Conservation (phyloP, 2,329 filamentous ascomycete species). For the Beauveria asiatica region DNA sequence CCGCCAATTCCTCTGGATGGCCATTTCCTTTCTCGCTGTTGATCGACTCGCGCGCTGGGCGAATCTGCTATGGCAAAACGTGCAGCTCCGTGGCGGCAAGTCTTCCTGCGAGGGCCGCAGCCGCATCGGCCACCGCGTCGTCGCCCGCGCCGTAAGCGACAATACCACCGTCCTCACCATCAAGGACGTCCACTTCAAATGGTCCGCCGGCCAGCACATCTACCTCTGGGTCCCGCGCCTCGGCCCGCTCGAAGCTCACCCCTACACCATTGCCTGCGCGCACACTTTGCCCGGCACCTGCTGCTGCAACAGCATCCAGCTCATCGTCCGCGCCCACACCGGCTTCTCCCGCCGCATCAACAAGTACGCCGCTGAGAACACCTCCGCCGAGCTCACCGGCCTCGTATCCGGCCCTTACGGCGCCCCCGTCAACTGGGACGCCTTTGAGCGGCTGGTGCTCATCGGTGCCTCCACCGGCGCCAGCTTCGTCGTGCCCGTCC, state of each 20-base stretch:
- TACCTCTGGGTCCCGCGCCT: conserved; percentile 52
- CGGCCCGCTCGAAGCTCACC: conserved; percentile 47
- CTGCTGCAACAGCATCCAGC: conserved; percentile 50
- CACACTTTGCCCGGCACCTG: conserved; percentile 41
- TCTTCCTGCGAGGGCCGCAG: conserved; percentile 39
- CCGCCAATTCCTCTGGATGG: conserved; percentile 56
- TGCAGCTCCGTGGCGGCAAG: conserved; percentile 31
- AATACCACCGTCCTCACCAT: conserved; percentile 50
- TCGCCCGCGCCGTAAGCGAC: conserved; percentile 38
- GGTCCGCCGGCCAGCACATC: conserved; percentile 52
- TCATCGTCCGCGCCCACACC: conserved; percentile 46
- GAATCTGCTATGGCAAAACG: conserved; percentile 44
- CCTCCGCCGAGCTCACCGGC: conserved; percentile 21
- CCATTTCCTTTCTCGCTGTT: conserved; percentile 52
- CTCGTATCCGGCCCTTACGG: conserved; percentile 52
- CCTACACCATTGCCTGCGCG: conserved; percentile 53
- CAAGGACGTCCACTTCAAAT: conserved; percentile 50
- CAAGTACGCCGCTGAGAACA: conserved; percentile 32
- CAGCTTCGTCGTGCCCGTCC: conserved; percentile 51
- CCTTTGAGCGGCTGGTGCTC: conserved; percentile 51
- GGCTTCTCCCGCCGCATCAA: conserved; percentile 51
- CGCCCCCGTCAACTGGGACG: conserved; percentile 44
- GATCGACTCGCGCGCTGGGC: conserved; percentile 48
- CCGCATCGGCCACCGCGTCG: conserved; percentile 44
- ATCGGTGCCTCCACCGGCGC: conserved; percentile 56